Percentiles rank a stretch among this genome's conserved stretches.
Evolutionary conservation across 2,329 filamentous ascomycete species (phyloP).

Genomic region (Clonostachys chloroleuca): DNA sequence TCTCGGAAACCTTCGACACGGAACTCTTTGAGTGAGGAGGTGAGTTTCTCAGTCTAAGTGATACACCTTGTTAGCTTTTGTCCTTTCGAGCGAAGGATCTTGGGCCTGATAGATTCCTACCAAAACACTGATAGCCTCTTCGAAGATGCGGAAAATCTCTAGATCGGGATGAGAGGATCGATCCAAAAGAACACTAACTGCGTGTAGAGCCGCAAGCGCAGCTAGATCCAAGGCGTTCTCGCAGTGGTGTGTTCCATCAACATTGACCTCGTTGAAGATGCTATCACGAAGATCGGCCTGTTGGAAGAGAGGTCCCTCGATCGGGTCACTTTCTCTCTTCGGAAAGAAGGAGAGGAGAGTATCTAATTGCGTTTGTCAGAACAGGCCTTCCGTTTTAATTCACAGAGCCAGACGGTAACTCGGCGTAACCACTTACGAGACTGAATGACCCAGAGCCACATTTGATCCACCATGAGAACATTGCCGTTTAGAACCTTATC

Average conservation of each 20-base stretch:
- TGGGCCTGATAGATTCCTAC: constrained; percentile 24
- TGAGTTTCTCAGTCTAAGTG: constrained; percentile 55
- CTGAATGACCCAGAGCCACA: constrained; percentile 59
- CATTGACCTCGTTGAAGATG: constrained; percentile 62
- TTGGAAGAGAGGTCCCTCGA: constrained; percentile 50
- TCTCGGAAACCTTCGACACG: constrained; percentile 51
- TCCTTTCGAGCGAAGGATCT: background rate
- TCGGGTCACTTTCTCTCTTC: constrained; percentile 46
- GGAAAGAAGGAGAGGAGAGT: constrained; percentile 52
- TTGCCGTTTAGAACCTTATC: constrained; percentile 45
- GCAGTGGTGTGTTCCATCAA: constrained; percentile 57
- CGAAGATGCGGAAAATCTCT: constrained; percentile 61
- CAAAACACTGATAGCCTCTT: constrained; percentile 60
- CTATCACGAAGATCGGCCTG: constrained; percentile 60
- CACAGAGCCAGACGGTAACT: background rate
- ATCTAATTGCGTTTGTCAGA: constrained; percentile 20
- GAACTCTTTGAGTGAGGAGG: constrained; percentile 57
- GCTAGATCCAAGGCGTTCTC: constrained; percentile 59
- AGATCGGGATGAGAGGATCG: constrained; percentile 55
- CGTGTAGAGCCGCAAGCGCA: constrained; percentile 56
- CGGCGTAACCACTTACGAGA: constrained; percentile 29
- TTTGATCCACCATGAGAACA: constrained; percentile 62
- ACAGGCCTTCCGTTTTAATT: background rate
- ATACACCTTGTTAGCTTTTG: background rate
- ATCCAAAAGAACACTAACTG: constrained; percentile 57